Conservation (phyloP, 345 rosid genomes). For the Syzygium grande region DNA sequence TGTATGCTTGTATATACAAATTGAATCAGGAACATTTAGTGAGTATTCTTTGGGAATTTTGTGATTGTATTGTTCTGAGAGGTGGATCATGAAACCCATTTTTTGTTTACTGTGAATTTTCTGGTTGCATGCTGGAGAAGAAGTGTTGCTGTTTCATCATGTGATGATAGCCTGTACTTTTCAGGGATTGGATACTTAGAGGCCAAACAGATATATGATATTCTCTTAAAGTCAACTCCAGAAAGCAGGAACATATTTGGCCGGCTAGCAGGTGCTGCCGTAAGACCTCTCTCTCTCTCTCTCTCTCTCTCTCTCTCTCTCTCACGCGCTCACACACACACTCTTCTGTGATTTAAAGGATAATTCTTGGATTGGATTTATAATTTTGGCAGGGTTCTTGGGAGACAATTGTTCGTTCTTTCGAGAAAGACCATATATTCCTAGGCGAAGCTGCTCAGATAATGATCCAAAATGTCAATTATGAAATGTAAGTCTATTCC, state of each 20-base stretch:
- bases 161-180: conserved; percentile 9
- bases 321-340: background rate
- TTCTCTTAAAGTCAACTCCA: conserved; percentile 62
- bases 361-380: background rate
- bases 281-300: conserved; percentile 24
- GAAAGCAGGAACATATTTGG: conserved; percentile 92
- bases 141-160: background rate
- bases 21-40: background rate
- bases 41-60: background rate
- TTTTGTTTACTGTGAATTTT: background rate
- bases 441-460: conserved; percentile 96
- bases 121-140: background rate
- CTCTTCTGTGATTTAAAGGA: background rate
- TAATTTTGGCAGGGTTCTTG: conserved; percentile 55
- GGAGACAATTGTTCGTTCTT: conserved; percentile 78
- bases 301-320: background rate
- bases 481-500: conserved; percentile 68
- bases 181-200: conserved; percentile 78
- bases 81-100: background rate
- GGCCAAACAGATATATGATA: conserved; percentile 69
- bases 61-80: background rate
- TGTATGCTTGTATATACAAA: background rate
- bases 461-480: conserved; percentile 83
- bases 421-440: conserved; percentile 79
- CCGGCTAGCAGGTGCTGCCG: conserved; percentile 87